Evolutionary conservation across 768 basidiomycete genomes (phyloP).

Genomic region (Leccinum subgranulosum): DNA sequence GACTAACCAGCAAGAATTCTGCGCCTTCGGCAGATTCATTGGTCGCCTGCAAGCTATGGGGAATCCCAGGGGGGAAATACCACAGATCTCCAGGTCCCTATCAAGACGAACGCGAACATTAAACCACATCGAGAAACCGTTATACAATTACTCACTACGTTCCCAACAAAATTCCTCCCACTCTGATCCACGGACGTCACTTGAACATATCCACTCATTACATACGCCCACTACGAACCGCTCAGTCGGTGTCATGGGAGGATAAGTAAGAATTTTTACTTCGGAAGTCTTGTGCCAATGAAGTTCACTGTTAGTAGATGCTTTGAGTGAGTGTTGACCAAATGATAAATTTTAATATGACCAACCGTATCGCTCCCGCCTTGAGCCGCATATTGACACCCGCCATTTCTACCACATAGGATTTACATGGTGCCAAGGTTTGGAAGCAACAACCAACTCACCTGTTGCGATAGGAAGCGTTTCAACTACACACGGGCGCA

Average conservation of each 20-base stretch:
- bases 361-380: conserved; percentile 36
- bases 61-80: conserved; percentile 54
- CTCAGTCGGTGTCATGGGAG: background rate
- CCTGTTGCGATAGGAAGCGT: conserved; percentile 37
- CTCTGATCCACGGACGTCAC: conserved; percentile 46
- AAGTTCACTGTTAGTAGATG: conserved; percentile 30
- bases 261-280: background rate
- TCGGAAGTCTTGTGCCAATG: conserved; percentile 42
- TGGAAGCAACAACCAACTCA: conserved; percentile 16
- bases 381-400: conserved; percentile 39
- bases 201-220: conserved; percentile 43
- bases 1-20: conserved; percentile 45
- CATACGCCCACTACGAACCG: conserved; percentile 42
- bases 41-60: conserved; percentile 52
- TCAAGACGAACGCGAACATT: conserved; percentile 14
- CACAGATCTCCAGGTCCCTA: conserved; percentile 44
- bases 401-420: conserved; percentile 6
- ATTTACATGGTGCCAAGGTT: background rate
- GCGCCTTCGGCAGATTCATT: conserved; percentile 39
- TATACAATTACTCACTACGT: conserved; percentile 35
- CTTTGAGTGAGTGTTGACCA: background rate
- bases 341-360: too few relatives aligned
- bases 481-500: conserved; percentile 21
- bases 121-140: background rate
- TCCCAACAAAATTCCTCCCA: conserved; percentile 45